Conservation (phyloP, 306 rosid species). For the Medicago arabica region DNA sequence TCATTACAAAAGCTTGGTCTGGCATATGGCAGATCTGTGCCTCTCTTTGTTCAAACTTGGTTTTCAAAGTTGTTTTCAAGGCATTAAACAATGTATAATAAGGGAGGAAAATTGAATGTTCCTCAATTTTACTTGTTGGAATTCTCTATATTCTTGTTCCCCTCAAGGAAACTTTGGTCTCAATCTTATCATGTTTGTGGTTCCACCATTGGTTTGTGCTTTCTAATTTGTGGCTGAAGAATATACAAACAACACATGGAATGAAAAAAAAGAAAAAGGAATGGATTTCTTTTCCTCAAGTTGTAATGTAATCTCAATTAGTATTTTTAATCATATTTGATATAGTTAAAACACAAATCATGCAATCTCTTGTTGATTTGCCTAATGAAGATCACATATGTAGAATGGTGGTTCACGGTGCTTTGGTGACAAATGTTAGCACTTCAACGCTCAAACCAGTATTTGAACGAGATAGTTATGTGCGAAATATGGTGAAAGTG, state of each 20-base stretch:
- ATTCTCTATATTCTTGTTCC: slow-evolving; percentile 32
- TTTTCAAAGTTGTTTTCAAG: slow-evolving; percentile 43
- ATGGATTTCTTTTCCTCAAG: too few relatives aligned
- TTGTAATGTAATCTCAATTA: background rate
- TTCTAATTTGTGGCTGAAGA: background rate
- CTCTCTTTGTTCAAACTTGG: slow-evolving; percentile 39
- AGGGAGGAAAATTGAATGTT: slow-evolving; percentile 31
- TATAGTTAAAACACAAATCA: background rate
- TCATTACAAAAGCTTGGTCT: slow-evolving; percentile 35
- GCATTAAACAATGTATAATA: slow-evolving; percentile 35
- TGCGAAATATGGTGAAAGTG: too few relatives aligned
- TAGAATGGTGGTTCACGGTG: too few relatives aligned
- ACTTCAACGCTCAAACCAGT: too few relatives aligned
- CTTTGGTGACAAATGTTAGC: too few relatives aligned
- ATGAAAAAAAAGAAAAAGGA: background rate
- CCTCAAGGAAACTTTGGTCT: slow-evolving; percentile 39
- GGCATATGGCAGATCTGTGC: slow-evolving; percentile 28
- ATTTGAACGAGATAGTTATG: too few relatives aligned
- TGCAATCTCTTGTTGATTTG: too few relatives aligned
- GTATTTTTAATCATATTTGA: background rate
- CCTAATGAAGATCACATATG: too few relatives aligned
- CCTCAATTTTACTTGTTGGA: slow-evolving; percentile 21
- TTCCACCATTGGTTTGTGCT: background rate
- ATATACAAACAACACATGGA: background rate
- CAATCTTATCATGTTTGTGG: slow-evolving; percentile 30